phyloP scores from a whole-genome alignment of 164 flowering plant species.

The Euptelea pleiosperma region DNA sequence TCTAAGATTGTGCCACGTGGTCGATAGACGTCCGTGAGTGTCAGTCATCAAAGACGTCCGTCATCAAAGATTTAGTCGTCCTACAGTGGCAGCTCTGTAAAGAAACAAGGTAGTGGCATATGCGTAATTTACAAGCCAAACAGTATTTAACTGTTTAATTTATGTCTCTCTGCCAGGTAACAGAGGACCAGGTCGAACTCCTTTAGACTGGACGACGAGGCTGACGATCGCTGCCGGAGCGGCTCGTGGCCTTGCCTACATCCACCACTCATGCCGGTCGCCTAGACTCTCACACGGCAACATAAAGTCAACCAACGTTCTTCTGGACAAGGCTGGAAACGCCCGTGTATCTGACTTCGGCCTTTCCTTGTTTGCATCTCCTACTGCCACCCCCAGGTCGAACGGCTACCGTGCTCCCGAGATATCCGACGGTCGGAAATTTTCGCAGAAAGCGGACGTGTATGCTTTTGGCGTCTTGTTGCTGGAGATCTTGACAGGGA shows the following conservation, averaged over 20 bases:
- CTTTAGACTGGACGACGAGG: constrained; percentile 85
- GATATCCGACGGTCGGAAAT: constrained; percentile 40
- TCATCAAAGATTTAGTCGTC: too few relatives aligned
- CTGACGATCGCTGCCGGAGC: constrained; percentile 76
- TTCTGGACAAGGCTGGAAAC: constrained; percentile 52
- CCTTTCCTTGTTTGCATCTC: constrained; percentile 44
- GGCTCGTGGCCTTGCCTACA: constrained; percentile 66
- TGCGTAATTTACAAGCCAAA: too few relatives aligned
- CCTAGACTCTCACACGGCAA: constrained; percentile 66
- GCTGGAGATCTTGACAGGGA: constrained; percentile 64
- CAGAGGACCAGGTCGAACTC: constrained; percentile 83
- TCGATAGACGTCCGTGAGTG: too few relatives aligned
- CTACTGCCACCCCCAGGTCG: constrained; percentile 34
- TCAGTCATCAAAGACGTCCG: too few relatives aligned
- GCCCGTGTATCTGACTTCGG: constrained; percentile 68
- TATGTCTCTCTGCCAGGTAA: too few relatives aligned
- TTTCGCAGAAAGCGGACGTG: constrained; percentile 65
- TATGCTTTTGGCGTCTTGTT: constrained; percentile 78
- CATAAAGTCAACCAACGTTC: constrained; percentile 80
- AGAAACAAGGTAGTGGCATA: too few relatives aligned
- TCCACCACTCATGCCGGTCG: constrained; percentile 53
- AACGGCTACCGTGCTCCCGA: constrained; percentile 87
- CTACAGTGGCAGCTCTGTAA: too few relatives aligned
- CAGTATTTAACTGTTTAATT: too few relatives aligned
- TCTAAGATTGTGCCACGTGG: too few relatives aligned